A percentile compares a stretch with the other conserved stretches of the same genome.
Conservation (phyloP, 495 filamentous ascomycete genomes). For the Penicillium lividum region DNA sequence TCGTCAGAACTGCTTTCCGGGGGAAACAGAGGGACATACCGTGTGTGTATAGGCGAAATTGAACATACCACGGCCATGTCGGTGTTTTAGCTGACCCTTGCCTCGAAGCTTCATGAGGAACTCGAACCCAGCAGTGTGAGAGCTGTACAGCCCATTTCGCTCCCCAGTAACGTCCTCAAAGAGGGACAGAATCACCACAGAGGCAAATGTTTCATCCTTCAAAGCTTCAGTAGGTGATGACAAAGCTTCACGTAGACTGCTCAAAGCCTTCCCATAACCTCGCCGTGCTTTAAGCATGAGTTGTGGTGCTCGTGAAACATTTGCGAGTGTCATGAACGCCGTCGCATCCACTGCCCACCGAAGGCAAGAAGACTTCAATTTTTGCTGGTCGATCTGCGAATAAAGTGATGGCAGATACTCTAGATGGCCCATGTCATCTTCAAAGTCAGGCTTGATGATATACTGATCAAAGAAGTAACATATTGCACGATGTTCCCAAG, state of each 20-base stretch:
- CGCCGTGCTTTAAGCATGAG: slow-evolving; percentile 36
- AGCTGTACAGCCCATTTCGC: slow-evolving; percentile 41
- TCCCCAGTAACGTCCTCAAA: slow-evolving; percentile 47
- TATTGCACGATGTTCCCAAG: slow-evolving; percentile 42
- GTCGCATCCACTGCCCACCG: slow-evolving; percentile 45
- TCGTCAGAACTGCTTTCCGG: slow-evolving; percentile 8
- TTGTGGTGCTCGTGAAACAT: slow-evolving; percentile 30
- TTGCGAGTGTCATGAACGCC: slow-evolving; percentile 38
- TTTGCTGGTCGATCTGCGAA: slow-evolving; percentile 19
- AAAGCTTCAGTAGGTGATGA: slow-evolving; percentile 31
- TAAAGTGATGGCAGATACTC: slow-evolving; percentile 42
- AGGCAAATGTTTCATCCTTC: slow-evolving; percentile 46
- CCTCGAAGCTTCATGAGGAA: slow-evolving; percentile 42
- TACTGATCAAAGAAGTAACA: slow-evolving; percentile 51
- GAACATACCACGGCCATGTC: slow-evolving; percentile 43
- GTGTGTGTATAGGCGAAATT: slow-evolving; percentile 45
- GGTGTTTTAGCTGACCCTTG: slow-evolving; percentile 30
- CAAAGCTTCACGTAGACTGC: slow-evolving; percentile 33
- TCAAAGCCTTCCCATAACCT: slow-evolving; percentile 39
- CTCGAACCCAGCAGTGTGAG: slow-evolving; percentile 46
- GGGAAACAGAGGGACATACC: slow-evolving; percentile 24
- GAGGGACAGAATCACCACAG: slow-evolving; percentile 40
- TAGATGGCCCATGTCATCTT: slow-evolving; percentile 34
- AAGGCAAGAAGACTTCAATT: slow-evolving; percentile 29
- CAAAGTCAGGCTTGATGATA: slow-evolving; percentile 24